A percentile compares a stretch with the other conserved stretches of the same genome.
These are phyloP conservation scores for Fonsecaea erecta DNA, from an alignment of 2,329 filamentous ascomycete genomes.

Conservation along the genomic window DNA sequence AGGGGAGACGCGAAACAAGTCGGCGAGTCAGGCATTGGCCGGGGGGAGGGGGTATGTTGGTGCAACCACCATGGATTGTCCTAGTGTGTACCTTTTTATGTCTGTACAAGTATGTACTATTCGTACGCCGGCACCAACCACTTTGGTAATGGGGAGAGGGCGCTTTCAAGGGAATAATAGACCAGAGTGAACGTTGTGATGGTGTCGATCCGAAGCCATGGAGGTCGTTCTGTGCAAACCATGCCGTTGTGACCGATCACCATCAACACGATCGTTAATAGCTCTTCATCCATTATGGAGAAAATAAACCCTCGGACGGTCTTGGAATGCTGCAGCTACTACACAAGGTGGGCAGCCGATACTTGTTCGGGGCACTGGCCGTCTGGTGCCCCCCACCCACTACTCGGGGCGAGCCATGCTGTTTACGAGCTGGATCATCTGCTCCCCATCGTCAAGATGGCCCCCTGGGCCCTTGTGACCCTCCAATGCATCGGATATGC, in stretches of 20 bases:
- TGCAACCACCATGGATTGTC: constrained; percentile 3
- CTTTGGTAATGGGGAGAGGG: neutral
- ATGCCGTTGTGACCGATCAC: too few relatives aligned
- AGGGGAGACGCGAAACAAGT: constrained; percentile 1
- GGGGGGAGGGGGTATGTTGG: neutral
- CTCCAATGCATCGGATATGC: neutral
- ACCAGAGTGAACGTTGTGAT: neutral
- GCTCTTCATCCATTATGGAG: neutral
- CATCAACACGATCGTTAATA: neutral
- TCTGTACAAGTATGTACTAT: neutral
- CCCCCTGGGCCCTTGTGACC: neutral
- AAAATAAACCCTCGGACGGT: neutral
- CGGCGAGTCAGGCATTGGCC: neutral
- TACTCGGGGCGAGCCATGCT: constrained; percentile 2
- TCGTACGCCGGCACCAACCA: neutral
- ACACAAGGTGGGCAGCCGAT: neutral
- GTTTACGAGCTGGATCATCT: neutral
- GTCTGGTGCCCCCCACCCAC: neutral
- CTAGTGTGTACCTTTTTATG: neutral
- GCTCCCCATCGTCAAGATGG: neutral
- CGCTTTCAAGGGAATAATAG: neutral
- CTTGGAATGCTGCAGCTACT: neutral
- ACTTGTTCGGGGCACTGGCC: neutral
- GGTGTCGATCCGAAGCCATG: neutral
- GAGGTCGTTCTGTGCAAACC: too few relatives aligned